A percentile compares a stretch with the other conserved stretches of the same genome.
Evolutionary conservation across 352 stramenopile genomes (phyloP).

Genomic region (Lagenidium sp.): DNA sequence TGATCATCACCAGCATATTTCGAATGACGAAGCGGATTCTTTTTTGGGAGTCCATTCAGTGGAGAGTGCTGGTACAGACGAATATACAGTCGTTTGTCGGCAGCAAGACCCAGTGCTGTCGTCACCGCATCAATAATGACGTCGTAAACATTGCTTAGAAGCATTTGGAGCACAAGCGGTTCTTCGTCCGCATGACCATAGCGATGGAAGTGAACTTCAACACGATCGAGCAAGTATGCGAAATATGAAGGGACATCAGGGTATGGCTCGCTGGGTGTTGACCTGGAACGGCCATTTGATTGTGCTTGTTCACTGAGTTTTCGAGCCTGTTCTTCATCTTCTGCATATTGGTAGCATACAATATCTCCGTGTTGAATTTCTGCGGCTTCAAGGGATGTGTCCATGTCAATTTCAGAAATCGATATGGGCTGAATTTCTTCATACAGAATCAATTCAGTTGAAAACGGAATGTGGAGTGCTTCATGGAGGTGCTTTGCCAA

Average conservation of each 20-base stretch:
- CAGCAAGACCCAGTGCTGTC: conserved; percentile 23
- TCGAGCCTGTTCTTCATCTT: conserved; percentile 17
- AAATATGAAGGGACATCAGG: conserved; percentile 73
- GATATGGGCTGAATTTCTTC: conserved; percentile 67
- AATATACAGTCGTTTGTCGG: conserved; percentile 38
- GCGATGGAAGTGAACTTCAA: conserved; percentile 64
- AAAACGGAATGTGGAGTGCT: conserved; percentile 34
- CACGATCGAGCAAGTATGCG: conserved; percentile 69
- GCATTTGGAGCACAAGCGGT: conserved; percentile 33
- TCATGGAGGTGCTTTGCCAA: conserved; percentile 41
- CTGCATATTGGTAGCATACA: conserved; percentile 63
- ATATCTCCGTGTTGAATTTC: conserved; percentile 85
- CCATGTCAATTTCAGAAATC: conserved; percentile 48
- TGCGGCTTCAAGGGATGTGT: conserved; percentile 23
- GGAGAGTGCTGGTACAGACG: conserved; percentile 81
- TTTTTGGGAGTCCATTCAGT: conserved; percentile 50
- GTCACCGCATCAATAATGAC: conserved; percentile 61
- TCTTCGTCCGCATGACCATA: conserved; percentile 38
- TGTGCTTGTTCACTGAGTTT: too few species aligned
- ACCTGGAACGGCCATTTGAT: too few species aligned
- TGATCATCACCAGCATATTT: conserved; percentile 43
- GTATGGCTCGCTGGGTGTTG: conserved; percentile 32
- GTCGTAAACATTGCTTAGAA: conserved; percentile 69
- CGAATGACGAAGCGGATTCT: conserved; percentile 52
- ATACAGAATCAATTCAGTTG: conserved; percentile 52